Evolutionary conservation across 106 monocot species (phyloP).

Genomic region (Allium sativum): DNA sequence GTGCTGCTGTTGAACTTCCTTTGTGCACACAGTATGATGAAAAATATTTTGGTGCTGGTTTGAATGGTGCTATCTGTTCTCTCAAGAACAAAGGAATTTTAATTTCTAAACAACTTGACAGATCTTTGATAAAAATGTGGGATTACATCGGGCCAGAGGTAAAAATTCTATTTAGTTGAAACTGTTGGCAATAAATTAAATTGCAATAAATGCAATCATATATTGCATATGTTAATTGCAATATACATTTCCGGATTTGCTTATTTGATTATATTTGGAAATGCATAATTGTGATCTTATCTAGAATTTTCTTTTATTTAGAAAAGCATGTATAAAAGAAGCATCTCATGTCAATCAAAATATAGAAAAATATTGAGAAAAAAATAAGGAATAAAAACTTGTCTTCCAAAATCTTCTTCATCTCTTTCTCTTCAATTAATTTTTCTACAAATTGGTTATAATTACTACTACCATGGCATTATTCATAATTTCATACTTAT

Average conservation of each 20-base stretch:
- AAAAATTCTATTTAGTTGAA: not conserved
- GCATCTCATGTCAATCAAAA: too few species aligned
- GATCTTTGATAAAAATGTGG: constrained; percentile 41
- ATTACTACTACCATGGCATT: not conserved
- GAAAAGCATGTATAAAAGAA: too few species aligned
- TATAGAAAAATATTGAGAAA: too few species aligned
- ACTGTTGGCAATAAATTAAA: not conserved
- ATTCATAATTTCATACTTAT: not conserved
- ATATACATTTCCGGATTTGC: too few species aligned
- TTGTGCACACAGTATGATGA: constrained; percentile 64
- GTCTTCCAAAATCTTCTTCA: too few species aligned
- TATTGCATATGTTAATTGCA: too few species aligned
- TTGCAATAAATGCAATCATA: too few species aligned
- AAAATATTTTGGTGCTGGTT: constrained; percentile 54
- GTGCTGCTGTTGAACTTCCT: constrained; percentile 88
- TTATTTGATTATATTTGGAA: too few species aligned
- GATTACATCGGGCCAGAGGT: constrained; percentile 85
- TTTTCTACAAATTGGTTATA: not conserved
- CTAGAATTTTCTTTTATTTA: too few species aligned
- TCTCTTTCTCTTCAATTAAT: not conserved
- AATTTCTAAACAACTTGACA: constrained; percentile 13
- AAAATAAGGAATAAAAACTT: too few species aligned
- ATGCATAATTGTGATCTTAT: too few species aligned
- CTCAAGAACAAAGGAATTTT: constrained; percentile 62
- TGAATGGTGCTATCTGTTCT: constrained; percentile 26